Percentiles rank a stretch among this genome's conserved stretches.
These are phyloP conservation scores for Colletotrichum sp. DNA, from an alignment of 2,329 filamentous ascomycete species.

Conservation along the genomic window DNA sequence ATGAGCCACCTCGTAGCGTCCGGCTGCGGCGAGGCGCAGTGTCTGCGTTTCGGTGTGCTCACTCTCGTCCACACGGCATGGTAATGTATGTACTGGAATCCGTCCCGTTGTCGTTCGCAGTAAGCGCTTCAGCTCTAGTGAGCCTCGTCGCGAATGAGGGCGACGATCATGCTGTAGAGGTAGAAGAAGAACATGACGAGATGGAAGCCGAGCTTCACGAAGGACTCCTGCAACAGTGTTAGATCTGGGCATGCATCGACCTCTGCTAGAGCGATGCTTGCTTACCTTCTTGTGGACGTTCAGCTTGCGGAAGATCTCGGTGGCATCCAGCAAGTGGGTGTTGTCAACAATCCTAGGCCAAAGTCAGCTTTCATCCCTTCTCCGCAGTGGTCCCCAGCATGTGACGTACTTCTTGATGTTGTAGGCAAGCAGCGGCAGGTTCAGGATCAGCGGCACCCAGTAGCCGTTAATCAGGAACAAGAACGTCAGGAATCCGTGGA, in stretches of 20 bases:
- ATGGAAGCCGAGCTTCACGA: slow-evolving; percentile 98
- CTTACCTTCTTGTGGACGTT: slow-evolving; percentile 98
- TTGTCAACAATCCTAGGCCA: slow-evolving; percentile 88
- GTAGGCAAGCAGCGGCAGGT: slow-evolving; percentile 89
- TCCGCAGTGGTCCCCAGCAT: too few relatives aligned
- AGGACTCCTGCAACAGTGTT: slow-evolving; percentile 78
- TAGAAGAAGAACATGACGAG: slow-evolving; percentile 99
- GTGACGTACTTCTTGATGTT: slow-evolving; percentile 93
- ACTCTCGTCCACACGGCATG: slow-evolving; percentile 9
- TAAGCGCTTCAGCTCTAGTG: slow-evolving; percentile 57
- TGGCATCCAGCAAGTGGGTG: slow-evolving; percentile 94
- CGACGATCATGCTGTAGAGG: slow-evolving; percentile 98
- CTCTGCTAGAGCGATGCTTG: too few relatives aligned
- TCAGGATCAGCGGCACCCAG: slow-evolving; percentile 92
- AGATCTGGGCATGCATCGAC: not conserved
- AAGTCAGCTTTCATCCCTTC: slow-evolving; percentile 5
- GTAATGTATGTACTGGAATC: slow-evolving; percentile 15
- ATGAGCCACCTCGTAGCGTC: slow-evolving; percentile 6
- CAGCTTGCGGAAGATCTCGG: slow-evolving; percentile 98
- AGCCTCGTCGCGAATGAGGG: slow-evolving; percentile 93
- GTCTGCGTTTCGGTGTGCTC: not conserved
- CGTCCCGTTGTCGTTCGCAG: slow-evolving; percentile 20
- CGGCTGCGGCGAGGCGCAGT: not conserved
- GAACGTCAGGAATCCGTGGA: slow-evolving; percentile 94
- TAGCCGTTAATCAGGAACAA: slow-evolving; percentile 98